Evolutionary conservation across 257 asterid species (phyloP).

Genomic region (Thymus mandschuricus): DNA sequence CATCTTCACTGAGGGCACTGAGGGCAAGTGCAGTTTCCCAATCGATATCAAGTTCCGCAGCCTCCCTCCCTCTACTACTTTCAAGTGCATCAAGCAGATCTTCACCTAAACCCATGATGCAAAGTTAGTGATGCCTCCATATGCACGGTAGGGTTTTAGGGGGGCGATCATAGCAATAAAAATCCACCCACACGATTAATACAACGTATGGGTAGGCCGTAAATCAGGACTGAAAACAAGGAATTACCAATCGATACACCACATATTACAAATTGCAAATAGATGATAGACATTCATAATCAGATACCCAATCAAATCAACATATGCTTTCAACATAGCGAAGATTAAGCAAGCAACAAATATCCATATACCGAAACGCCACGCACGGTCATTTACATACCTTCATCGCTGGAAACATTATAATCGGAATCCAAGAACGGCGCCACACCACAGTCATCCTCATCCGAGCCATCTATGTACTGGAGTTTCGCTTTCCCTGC

Average conservation of each 20-base stretch:
- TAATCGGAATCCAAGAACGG: constrained; percentile 40
- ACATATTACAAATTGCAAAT: neutral
- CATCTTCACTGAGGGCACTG: constrained; percentile 34
- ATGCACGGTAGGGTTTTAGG: neutral
- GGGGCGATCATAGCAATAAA: neutral
- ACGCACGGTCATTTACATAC: constrained; percentile 24
- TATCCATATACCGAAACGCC: neutral
- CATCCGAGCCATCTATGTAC: constrained; percentile 46
- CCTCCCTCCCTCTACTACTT: constrained; percentile 25
- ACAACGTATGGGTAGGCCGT: neutral
- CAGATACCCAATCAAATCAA: neutral
- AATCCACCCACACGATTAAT: neutral
- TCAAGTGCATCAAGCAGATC: constrained; percentile 30
- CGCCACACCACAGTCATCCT: constrained; percentile 22
- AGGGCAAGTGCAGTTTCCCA: constrained; percentile 23
- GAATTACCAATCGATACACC: neutral
- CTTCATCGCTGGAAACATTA: constrained; percentile 28
- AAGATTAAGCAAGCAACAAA: constrained; percentile 2
- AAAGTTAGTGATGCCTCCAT: constrained; percentile 15
- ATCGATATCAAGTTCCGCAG: constrained; percentile 12
- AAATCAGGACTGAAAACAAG: neutral
- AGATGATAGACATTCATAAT: constrained; percentile 3
- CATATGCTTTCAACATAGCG: neutral
- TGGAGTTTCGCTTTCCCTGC: constrained; percentile 42
- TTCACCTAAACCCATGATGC: constrained; percentile 36